A percentile compares a stretch with the other conserved stretches of the same genome.
These are phyloP conservation scores for Ophiocordyceps polyrhachis-furcata DNA, from an alignment of 2,329 filamentous ascomycete species.

Conservation along the genomic window DNA sequence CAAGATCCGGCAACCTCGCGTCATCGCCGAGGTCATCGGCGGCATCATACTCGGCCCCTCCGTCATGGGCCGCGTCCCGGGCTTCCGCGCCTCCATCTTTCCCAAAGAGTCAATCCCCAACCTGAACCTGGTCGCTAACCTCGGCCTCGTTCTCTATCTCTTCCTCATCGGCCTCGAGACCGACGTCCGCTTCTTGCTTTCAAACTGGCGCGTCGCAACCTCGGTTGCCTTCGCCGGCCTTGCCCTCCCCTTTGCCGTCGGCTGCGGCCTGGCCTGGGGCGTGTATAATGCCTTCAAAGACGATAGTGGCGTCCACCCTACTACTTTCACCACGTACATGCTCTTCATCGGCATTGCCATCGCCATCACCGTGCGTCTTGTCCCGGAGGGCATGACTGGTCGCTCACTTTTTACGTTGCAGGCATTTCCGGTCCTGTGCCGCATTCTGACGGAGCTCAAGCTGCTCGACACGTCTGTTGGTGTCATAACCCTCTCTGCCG, in stretches of 20 bases:
- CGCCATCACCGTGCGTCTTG: conserved; percentile 49
- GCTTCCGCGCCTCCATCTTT: conserved; percentile 61
- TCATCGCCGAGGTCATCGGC: conserved; percentile 73
- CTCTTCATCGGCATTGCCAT: conserved; percentile 82
- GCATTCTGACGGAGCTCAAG: conserved; percentile 82
- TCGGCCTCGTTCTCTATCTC: conserved; percentile 69
- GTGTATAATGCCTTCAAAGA: conserved; percentile 54
- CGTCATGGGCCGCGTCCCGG: conserved; percentile 70
- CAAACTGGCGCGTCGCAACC: conserved; percentile 64
- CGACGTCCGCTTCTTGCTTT: conserved; percentile 56
- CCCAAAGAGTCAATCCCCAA: conserved; percentile 56
- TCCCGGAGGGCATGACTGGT: not conserved
- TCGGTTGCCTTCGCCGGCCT: conserved; percentile 67
- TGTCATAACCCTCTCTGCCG: conserved; percentile 74
- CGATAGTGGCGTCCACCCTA: conserved; percentile 19
- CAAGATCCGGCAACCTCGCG: conserved; percentile 59
- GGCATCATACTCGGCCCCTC: conserved; percentile 74
- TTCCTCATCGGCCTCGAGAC: conserved; percentile 82
- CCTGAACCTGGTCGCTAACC: conserved; percentile 59
- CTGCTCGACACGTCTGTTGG: conserved; percentile 68
- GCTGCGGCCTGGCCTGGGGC: conserved; percentile 63
- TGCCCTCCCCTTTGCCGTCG: conserved; percentile 65
- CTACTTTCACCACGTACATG: conserved; percentile 36
- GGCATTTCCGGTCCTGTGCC: conserved; percentile 77
- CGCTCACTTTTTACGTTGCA: not conserved